phyloP scores from a whole-genome alignment of 163 green algal genomes.

The Chlamydomonas reinhardtii region DNA sequence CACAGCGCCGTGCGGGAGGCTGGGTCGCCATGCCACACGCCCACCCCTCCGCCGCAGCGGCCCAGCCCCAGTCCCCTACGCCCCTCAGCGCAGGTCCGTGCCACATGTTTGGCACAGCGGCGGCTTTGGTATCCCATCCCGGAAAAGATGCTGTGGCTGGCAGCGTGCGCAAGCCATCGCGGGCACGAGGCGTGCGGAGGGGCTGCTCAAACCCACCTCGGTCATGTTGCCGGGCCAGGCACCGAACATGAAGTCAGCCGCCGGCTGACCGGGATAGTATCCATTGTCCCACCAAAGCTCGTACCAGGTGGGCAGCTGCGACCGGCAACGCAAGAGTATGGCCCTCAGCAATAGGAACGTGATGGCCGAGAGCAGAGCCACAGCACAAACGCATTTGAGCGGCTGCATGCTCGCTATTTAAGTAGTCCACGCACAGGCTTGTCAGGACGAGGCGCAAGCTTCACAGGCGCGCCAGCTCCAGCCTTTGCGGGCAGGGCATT shows the following conservation, averaged over 20 bases:
- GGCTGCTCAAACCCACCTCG: constrained; percentile 28
- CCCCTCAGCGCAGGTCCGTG: too few relatives aligned
- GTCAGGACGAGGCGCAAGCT: constrained; percentile 54
- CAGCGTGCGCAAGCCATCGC: too few relatives aligned
- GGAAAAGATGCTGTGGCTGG: too few relatives aligned
- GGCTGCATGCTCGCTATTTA: not conserved
- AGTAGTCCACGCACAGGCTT: constrained; percentile 45
- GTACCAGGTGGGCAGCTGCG: constrained; percentile 62
- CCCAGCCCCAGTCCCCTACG: too few relatives aligned
- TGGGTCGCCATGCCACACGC: too few relatives aligned
- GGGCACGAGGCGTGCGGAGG: too few relatives aligned
- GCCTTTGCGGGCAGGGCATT: constrained; percentile 46
- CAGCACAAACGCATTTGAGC: not conserved
- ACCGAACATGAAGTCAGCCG: constrained; percentile 59
- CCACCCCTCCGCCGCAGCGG: too few relatives aligned
- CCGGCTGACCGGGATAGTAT: constrained; percentile 60
- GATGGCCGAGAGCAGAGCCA: not conserved
- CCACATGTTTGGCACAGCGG: too few relatives aligned
- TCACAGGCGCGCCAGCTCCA: constrained; percentile 55
- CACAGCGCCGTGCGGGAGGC: too few relatives aligned
- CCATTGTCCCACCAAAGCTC: constrained; percentile 69
- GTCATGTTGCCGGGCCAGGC: constrained; percentile 60
- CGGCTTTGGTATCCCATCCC: too few relatives aligned
- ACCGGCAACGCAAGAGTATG: not conserved
- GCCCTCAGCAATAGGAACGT: not conserved